These are phyloP conservation scores for Seminavis robusta DNA, from an alignment of 108 stramenopile species.

Conservation along the genomic window DNA sequence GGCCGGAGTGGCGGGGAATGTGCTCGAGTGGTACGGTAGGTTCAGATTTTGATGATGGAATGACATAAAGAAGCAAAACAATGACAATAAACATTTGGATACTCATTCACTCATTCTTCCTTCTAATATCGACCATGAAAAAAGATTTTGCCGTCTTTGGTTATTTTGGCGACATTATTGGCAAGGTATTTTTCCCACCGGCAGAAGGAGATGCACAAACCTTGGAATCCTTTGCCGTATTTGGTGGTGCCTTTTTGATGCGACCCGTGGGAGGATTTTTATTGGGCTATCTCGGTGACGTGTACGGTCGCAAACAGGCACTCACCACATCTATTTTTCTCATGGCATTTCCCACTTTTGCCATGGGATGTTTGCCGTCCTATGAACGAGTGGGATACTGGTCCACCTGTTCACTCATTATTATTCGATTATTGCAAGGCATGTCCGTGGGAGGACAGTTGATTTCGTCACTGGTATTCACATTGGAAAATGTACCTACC, in stretches of 20 bases:
- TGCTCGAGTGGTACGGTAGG: conserved; percentile 34
- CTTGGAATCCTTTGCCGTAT: conserved; percentile 31
- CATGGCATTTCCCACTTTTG: conserved; percentile 40
- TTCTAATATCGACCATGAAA: too few relatives aligned
- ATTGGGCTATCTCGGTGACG: conserved; percentile 37
- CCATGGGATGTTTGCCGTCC: conserved; percentile 44
- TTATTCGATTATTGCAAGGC: conserved; percentile 39
- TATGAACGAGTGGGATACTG: conserved; percentile 22
- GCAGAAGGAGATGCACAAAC: conserved; percentile 25
- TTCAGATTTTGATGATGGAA: too few relatives aligned
- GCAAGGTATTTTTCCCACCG: conserved; percentile 43
- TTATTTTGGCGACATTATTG: conserved; percentile 49
- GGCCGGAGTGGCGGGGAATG: conserved; percentile 18
- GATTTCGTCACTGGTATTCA: conserved; percentile 30
- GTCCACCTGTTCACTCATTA: conserved; percentile 15
- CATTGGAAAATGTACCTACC: conserved; percentile 14
- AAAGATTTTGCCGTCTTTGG: conserved; percentile 72
- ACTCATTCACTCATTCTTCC: too few relatives aligned
- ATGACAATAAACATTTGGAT: too few relatives aligned
- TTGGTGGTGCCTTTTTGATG: conserved; percentile 50
- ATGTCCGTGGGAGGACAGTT: conserved; percentile 42
- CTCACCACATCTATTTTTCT: conserved; percentile 24
- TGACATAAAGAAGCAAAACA: too few relatives aligned
- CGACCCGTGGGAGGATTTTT: conserved; percentile 38
- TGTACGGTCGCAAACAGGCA: conserved; percentile 32